Evolutionary conservation across 768 basidiomycete species (phyloP).

Genomic region (Jaapia argillacea): DNA sequence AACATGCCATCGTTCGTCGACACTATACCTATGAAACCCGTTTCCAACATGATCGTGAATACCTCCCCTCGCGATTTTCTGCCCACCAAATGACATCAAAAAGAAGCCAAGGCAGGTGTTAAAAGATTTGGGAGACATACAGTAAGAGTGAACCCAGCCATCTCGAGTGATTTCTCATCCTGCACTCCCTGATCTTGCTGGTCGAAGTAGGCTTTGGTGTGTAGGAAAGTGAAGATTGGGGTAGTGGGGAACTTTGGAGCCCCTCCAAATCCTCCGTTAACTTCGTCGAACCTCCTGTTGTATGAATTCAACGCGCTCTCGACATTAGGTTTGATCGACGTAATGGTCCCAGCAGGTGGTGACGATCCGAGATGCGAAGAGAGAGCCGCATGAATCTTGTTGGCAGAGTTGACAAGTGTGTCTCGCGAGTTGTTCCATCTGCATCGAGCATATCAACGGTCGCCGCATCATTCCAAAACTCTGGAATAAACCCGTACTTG

Average conservation of each 20-base stretch:
- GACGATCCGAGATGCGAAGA: background rate
- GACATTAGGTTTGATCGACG: slow-evolving; percentile 6
- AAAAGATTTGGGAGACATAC: background rate
- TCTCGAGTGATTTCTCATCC: background rate
- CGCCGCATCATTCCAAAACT: no score
- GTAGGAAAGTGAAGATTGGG: slow-evolving; percentile 2
- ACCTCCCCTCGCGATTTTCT: slow-evolving; percentile 15
- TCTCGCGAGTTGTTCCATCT: background rate
- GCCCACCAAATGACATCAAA: background rate
- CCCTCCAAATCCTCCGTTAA: slow-evolving; percentile 25
- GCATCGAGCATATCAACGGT: background rate
- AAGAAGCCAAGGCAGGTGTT: background rate
- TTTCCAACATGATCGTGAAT: slow-evolving; percentile 30
- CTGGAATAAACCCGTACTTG: background rate
- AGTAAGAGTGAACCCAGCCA: background rate
- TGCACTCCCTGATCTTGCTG: background rate
- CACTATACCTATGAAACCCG: slow-evolving; percentile 29
- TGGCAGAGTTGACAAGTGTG: background rate
- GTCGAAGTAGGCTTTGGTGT: background rate
- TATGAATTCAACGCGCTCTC: slow-evolving; percentile 2
- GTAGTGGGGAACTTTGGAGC: slow-evolving; percentile 29
- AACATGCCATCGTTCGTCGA: slow-evolving; percentile 29
- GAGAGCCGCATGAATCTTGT: background rate
- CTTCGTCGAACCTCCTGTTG: slow-evolving; percentile 17
- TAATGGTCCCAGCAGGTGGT: slow-evolving; percentile 4